phyloP scores from a whole-genome alignment of 2,329 filamentous ascomycete genomes.

The Botryotinia globosa region DNA sequence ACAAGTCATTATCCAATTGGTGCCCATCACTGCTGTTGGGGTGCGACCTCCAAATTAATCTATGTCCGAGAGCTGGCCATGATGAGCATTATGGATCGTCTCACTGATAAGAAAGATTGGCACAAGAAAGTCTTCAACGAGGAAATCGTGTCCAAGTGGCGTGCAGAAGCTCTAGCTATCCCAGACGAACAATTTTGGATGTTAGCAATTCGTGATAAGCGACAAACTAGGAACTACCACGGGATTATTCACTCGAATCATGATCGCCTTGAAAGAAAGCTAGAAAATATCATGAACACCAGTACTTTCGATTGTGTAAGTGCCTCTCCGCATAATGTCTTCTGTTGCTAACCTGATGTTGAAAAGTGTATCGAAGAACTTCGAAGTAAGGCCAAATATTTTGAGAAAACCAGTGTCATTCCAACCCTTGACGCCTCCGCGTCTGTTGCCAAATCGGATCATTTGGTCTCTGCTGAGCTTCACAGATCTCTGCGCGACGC shows the following conservation, averaged over 20 bases:
- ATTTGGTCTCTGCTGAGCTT: slow-evolving; percentile 42
- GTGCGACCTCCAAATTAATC: neutral
- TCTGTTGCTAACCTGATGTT: slow-evolving; percentile 37
- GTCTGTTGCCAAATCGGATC: slow-evolving; percentile 54
- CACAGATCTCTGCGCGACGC: slow-evolving; percentile 44
- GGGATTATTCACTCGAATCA: neutral
- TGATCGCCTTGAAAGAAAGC: rapidly evolving
- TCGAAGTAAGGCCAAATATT: slow-evolving; percentile 28
- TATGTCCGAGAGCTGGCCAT: slow-evolving; percentile 33
- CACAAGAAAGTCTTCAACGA: slow-evolving; percentile 33
- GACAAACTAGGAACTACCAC: neutral
- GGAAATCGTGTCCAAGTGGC: slow-evolving; percentile 33
- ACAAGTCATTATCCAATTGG: neutral
- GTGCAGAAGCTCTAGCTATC: slow-evolving; percentile 27
- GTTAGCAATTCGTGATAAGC: neutral
- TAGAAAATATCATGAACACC: neutral
- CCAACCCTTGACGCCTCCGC: slow-evolving; percentile 22
- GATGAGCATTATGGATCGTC: slow-evolving; percentile 31
- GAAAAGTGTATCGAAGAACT: slow-evolving; percentile 34
- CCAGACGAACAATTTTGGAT: slow-evolving; percentile 27
- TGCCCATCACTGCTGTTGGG: neutral
- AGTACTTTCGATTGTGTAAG: slow-evolving; percentile 14
- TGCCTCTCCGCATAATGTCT: neutral
- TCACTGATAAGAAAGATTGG: slow-evolving; percentile 35
- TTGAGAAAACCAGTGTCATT: slow-evolving; percentile 25